Base-by-base conservation (phyloP, 1,139 yeast genomes). In the Candida mesenterica region DNA sequence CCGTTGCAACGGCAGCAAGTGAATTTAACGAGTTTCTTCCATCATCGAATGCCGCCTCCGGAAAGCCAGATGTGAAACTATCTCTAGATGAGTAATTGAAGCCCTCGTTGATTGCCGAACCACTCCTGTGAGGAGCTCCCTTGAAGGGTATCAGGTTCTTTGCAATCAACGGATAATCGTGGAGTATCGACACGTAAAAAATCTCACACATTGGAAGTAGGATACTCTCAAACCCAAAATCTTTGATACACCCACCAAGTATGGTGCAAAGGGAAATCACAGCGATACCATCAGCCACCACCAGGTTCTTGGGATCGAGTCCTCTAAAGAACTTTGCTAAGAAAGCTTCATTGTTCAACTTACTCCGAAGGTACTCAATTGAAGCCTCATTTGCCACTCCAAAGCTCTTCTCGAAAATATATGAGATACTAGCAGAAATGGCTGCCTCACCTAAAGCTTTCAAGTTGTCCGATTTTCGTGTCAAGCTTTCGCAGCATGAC, bases 141-240 rank as follows among this genome's bases (percentile, higher is more conserved):
- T 44, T 49, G 40, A 64, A 66, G 1, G 66, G 64, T 4, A 53
- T 48, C 7, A 72, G 64, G 37, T 62, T 64, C 34, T 68, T 69
- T 13, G 75, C 67, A 5, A 78, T 68, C 34, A 82, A 57, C 4
- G 92, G 90, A 50, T 79, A 82, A 41, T 82, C 88, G 35, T 68
- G 68, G 23, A 79, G 57, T n/a, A 86, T 67, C 20, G 76, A 61
- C 35, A 73, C 79, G 50, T 80, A 83, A 44, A 85, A 75, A 5
- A 84, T 68, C 44, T 83, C 89, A 44, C 86, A 75, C 24, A 86
- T 53, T 2, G 84, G 82, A 40, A 70, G 68, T 45, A 83, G 60
- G 16, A 81, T 68, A 1, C 72, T 58, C 50, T 86, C 89, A 52
- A 86, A 84, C 1, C 95, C 95, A 61, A 82, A 86, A 56, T 85